These are phyloP conservation scores for Pichia nanzhaoensis DNA, from an alignment of 805 yeast genomes.

Conservation along the genomic window DNA sequence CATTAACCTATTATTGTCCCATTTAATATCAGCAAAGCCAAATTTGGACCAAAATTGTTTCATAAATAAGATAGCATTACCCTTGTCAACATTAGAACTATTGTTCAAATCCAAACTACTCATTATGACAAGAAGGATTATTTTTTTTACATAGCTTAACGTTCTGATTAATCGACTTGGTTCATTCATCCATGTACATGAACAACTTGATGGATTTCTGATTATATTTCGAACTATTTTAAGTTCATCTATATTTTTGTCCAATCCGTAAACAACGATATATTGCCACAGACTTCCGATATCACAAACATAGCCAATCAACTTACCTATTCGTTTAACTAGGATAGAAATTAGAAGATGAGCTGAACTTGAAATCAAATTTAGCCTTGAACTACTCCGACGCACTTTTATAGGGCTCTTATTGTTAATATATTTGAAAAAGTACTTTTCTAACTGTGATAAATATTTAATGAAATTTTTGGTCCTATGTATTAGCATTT, in stretches of 20 bases:
- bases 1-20: background rate
- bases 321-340: constrained; percentile 5
- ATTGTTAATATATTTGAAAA: background rate
- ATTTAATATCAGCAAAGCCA: constrained; percentile 3
- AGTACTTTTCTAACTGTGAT: background rate
- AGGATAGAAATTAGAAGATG: constrained; percentile 7
- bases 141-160: constrained; percentile 2
- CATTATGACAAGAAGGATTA: constrained; percentile 6
- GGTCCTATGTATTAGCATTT: constrained; percentile 8
- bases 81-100: background rate
- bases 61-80: constrained; percentile 2
- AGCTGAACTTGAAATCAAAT: constrained; percentile 4
- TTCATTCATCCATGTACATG: constrained; percentile 10
- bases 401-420: background rate
- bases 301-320: constrained; percentile 1
- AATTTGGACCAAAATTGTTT: constrained; percentile 8
- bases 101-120: constrained; percentile 3
- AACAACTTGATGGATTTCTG: constrained; percentile 3
- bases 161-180: constrained; percentile 3
- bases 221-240: constrained; percentile 6
- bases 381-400: background rate
- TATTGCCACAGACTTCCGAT: constrained; percentile 8
- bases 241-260: constrained; percentile 6
- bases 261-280: constrained; percentile 8
- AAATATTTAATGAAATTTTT: background rate